Conservation (phyloP, 306 rosid genomes). For the Gynostemma pentaphyllum region DNA sequence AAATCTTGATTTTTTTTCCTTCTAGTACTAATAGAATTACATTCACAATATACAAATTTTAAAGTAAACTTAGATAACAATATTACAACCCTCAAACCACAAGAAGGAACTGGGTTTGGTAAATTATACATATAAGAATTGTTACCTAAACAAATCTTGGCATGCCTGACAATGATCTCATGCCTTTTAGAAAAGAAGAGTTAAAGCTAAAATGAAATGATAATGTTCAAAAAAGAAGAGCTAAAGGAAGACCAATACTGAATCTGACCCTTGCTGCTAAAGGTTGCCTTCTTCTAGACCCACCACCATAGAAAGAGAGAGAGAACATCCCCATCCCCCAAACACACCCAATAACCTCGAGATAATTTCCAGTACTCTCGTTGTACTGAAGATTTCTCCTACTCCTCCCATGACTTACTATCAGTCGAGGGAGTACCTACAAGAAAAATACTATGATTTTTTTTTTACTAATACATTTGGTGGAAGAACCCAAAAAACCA, state of each 20-base stretch:
- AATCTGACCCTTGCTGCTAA: constrained; percentile 5
- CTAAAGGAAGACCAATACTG: neutral
- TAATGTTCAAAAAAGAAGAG: neutral
- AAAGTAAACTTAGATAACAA: neutral
- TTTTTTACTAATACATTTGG: no score
- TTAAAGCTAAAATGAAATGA: neutral
- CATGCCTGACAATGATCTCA: neutral
- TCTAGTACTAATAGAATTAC: no score
- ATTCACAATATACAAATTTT: no score
- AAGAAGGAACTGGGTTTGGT: constrained; percentile 11
- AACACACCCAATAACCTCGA: constrained; percentile 3
- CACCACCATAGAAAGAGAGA: neutral
- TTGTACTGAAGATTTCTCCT: no score
- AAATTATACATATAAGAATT: neutral
- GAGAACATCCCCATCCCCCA: neutral
- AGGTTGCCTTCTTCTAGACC: neutral
- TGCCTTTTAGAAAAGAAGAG: neutral
- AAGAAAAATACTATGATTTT: no score
- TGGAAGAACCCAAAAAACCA: constrained; percentile 49
- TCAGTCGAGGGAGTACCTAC: no score
- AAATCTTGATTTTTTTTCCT: no score
- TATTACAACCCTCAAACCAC: constrained; percentile 4
- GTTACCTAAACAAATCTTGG: neutral
- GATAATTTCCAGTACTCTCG: no score
- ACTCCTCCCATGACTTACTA: no score